Evolutionary conservation across 805 yeast species (phyloP).

Genomic region (Hanseniaspora meyeri): DNA sequence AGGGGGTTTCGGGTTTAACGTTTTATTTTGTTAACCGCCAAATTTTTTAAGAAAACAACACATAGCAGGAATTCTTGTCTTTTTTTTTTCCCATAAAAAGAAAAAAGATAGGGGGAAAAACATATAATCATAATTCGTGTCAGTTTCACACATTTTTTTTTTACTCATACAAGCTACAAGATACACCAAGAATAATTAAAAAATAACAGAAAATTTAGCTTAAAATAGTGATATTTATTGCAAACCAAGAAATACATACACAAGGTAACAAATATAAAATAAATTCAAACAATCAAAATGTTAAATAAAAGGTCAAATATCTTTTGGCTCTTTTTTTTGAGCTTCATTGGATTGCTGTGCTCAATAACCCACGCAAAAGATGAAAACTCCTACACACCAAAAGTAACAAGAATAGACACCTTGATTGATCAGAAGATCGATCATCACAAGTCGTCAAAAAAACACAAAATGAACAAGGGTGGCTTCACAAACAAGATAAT

Average conservation of each 20-base stretch:
- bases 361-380: background rate
- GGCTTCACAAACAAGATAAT: background rate
- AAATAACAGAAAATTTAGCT: background rate
- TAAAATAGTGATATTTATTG: no score
- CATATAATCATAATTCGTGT: background rate
- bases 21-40: no score
- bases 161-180: no score
- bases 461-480: background rate
- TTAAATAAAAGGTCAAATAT: background rate
- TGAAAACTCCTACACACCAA: constrained; percentile 1
- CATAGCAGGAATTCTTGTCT: no score
- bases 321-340: background rate
- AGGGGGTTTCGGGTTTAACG: no score
- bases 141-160: background rate
- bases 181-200: background rate
- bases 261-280: background rate
- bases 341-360: background rate
- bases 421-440: background rate
- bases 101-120: background rate
- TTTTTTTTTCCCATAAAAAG: background rate
- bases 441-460: background rate
- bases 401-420: constrained; percentile 5
- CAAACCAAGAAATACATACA: background rate
- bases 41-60: no score
- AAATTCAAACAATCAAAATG: background rate